Evolutionary conservation across 129 eudicot species (phyloP), one percentile per base, ranked within the genome.

Genomic region (Tanacetum coccineum): DNA sequence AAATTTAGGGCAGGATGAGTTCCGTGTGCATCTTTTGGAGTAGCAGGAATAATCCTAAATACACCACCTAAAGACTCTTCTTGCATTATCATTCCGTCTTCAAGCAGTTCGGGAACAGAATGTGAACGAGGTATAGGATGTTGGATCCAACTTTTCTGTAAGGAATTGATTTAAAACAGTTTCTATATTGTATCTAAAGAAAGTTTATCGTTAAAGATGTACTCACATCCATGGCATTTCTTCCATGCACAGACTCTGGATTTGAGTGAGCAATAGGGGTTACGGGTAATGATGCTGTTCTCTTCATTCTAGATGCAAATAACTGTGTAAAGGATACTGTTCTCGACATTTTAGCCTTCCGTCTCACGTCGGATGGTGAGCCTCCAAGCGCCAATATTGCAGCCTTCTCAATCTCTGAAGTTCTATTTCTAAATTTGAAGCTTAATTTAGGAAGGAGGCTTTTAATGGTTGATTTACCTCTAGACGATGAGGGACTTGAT

Each of bases 181-280:
- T 46, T 10, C 57, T 59, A 63, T 12, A n/a, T 15, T 21, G 4
- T 54, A 56, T 17, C 7, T 13, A 28, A 66, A 17, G 71, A 51
- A 67, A 55, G 56, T 9, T 36, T 39, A 64, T 67, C 74, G 84
- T 78, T 74, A 81, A 83, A 72, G 74, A 72, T 19, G 49, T 39
- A 76, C 77, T 72, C 64, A 72, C 70, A 73, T 68, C 80, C 26
- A 59, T 65, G 73, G 66, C 65, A 74, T 74, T 77, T 52, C 90
- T 87, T 74, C 97, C 99, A 81, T 79, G 99, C 56, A 76, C 45
- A 50, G 99, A 94, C 74, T 85, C 95, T 2, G 94, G 99, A 74
- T 94, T 94, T 4, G 99, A 94, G 76, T 94, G 99, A 57, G 77
- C 67, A 64, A 89, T 83, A 48, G 94, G 97, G 20, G 90, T 78